phyloP scores from a whole-genome alignment of 176 grass and related monocot species.

The Carex myosuroides region DNA sequence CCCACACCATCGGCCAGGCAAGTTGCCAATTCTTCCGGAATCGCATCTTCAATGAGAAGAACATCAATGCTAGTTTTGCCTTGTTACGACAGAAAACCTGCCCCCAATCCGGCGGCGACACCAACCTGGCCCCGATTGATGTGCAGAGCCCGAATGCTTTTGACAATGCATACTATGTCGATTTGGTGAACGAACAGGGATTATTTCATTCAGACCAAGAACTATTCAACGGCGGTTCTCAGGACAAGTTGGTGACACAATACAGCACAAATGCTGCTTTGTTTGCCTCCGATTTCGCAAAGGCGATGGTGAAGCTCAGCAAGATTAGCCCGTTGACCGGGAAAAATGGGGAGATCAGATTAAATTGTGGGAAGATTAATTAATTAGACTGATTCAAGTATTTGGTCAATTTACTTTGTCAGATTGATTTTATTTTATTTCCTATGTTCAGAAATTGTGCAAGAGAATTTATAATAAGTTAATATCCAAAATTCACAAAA shows the following conservation, averaged over 20 bases:
- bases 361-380: conserved; percentile 60
- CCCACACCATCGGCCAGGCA: conserved; percentile 65
- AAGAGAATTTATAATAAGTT: neutral
- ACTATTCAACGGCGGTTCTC: conserved; percentile 37
- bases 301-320: conserved; percentile 58
- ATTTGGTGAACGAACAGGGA: conserved; percentile 42
- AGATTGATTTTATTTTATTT: neutral
- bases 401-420: neutral
- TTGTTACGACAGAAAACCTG: conserved; percentile 26
- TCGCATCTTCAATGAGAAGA: conserved; percentile 59
- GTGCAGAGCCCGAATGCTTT: conserved; percentile 34
- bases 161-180: conserved; percentile 59
- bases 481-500: no score
- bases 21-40: conserved; percentile 50
- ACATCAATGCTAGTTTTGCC: conserved; percentile 46
- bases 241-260: conserved; percentile 40
- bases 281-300: conserved; percentile 39
- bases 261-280: conserved; percentile 38
- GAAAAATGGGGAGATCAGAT: conserved; percentile 43
- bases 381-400: neutral
- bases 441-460: neutral
- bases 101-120: conserved; percentile 40
- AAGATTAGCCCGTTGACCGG: conserved; percentile 27
- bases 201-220: conserved; percentile 81
- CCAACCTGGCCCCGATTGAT: conserved; percentile 46